Conservation (phyloP, 179 eudicot species). For the Camellia oleifera region DNA sequence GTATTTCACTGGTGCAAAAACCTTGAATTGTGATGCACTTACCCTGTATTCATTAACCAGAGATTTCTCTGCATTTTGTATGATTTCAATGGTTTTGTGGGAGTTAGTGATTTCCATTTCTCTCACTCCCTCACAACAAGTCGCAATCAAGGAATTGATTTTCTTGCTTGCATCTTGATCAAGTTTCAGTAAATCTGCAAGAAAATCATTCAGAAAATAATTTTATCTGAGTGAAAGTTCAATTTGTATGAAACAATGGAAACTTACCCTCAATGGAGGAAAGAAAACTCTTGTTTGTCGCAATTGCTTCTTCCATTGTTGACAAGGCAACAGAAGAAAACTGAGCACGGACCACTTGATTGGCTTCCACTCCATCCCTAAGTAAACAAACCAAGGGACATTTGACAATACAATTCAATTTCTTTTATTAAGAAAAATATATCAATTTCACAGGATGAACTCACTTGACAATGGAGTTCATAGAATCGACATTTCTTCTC, state of each 20-base stretch:
- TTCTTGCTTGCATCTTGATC: constrained; percentile 18
- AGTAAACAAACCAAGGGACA: not conserved
- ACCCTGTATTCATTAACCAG: constrained; percentile 28
- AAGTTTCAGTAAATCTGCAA: constrained; percentile 21
- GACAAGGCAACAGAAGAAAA: constrained; percentile 33
- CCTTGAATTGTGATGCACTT: not conserved
- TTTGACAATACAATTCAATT: not conserved
- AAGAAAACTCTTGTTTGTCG: constrained; percentile 23
- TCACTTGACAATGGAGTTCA: constrained; percentile 31
- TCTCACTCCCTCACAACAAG: constrained; percentile 10
- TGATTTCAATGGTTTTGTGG: constrained; percentile 20
- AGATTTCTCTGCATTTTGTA: constrained; percentile 25
- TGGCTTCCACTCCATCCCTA: constrained; percentile 28
- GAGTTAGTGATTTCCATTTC: constrained; percentile 23
- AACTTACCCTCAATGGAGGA: constrained; percentile 25
- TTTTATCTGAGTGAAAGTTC: not conserved
- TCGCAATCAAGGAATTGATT: constrained; percentile 3
- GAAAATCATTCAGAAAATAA: not conserved
- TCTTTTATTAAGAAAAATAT: not conserved
- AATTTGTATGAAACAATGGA: not conserved
- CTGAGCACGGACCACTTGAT: constrained; percentile 12
- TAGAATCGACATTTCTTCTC: constrained; percentile 23
- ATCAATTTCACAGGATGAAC: not conserved
- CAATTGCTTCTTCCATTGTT: constrained; percentile 26
- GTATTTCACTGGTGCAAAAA: not conserved